Evolutionary conservation across 2,329 filamentous ascomycete genomes (phyloP).

Genomic region (Talaromyces marneffei): DNA sequence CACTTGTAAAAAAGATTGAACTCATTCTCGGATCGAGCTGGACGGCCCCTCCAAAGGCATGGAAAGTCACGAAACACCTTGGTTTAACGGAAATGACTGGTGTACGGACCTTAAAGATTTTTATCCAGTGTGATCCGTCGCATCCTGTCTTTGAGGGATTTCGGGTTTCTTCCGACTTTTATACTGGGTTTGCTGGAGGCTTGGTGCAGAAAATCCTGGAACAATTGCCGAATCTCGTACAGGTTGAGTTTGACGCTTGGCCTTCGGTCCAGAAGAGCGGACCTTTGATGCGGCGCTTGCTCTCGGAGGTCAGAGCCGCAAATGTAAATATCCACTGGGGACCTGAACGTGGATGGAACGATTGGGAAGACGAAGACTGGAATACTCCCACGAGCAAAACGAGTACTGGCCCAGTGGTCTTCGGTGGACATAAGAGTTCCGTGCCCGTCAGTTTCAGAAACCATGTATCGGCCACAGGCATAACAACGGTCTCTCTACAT

Average conservation of each 20-base stretch:
- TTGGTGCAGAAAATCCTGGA: conserved; percentile 47
- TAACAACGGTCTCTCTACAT: conserved; percentile 1
- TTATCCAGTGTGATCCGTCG: conserved; percentile 53
- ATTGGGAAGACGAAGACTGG: conserved; percentile 22
- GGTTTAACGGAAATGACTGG: conserved; percentile 46
- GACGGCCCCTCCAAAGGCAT: conserved; percentile 51
- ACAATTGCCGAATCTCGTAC: conserved; percentile 43
- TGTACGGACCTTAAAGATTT: conserved; percentile 49
- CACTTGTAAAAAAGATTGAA: conserved; percentile 49
- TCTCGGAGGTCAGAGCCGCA: conserved; percentile 29
- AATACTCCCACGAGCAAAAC: neutral
- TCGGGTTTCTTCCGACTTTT: conserved; percentile 51
- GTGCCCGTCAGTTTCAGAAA: neutral
- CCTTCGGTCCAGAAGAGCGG: conserved; percentile 48
- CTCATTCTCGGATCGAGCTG: conserved; percentile 56
- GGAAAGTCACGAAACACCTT: conserved; percentile 46
- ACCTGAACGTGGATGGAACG: conserved; percentile 35
- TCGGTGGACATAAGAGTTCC: neutral
- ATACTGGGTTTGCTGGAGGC: conserved; percentile 51
- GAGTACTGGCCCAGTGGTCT: neutral
- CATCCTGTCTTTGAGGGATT: conserved; percentile 53
- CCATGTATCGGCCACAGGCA: neutral
- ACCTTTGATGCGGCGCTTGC: conserved; percentile 47
- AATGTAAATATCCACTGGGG: conserved; percentile 37
- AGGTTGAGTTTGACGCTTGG: conserved; percentile 54